Evolutionary conservation across 768 basidiomycete genomes (phyloP).

Genomic region (Rhodotorula kratochvilovae): DNA sequence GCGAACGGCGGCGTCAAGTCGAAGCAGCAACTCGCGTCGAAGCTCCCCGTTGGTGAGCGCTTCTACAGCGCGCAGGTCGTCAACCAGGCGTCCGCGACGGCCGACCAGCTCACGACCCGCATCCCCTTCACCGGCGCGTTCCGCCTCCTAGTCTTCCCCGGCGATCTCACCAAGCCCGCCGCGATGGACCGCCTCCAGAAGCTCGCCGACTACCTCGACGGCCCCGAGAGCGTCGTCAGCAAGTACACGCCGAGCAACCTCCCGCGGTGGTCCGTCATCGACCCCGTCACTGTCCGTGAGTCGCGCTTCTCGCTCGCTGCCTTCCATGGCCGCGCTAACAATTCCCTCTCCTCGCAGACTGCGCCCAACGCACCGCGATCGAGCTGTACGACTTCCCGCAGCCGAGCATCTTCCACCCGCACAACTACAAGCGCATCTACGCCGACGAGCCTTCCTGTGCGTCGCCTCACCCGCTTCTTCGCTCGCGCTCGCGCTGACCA

Average conservation of each 20-base stretch:
- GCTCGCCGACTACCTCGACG: slow-evolving; percentile 41
- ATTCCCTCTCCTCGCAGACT: slow-evolving; percentile 2
- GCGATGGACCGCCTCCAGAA: slow-evolving; percentile 35
- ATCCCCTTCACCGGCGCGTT: slow-evolving; percentile 39
- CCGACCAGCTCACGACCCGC: slow-evolving; percentile 33
- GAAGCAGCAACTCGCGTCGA: slow-evolving; percentile 35
- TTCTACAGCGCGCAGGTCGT: slow-evolving; percentile 41
- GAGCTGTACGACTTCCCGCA: slow-evolving; percentile 41
- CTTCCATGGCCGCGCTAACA: not conserved
- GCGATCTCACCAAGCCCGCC: slow-evolving; percentile 32
- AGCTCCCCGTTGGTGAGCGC: slow-evolving; percentile 39
- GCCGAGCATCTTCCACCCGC: slow-evolving; percentile 35
- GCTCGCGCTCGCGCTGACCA: not conserved
- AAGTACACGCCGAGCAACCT: slow-evolving; percentile 39
- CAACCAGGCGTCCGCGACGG: slow-evolving; percentile 32
- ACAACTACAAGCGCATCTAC: slow-evolving; percentile 38
- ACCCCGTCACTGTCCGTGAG: slow-evolving; percentile 47
- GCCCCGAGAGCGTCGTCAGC: slow-evolving; percentile 36
- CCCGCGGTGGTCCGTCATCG: slow-evolving; percentile 33
- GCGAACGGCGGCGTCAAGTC: slow-evolving; percentile 7
- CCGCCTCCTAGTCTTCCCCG: slow-evolving; percentile 39
- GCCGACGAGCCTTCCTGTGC: slow-evolving; percentile 29
- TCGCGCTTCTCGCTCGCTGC: not conserved
- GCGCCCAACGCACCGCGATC: slow-evolving; percentile 10
- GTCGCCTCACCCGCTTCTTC: not conserved